A percentile compares a stretch with the other conserved stretches of the same genome.
Conservation (phyloP, 2,329 filamentous ascomycete species). For the Paramyrothecium roridum region DNA sequence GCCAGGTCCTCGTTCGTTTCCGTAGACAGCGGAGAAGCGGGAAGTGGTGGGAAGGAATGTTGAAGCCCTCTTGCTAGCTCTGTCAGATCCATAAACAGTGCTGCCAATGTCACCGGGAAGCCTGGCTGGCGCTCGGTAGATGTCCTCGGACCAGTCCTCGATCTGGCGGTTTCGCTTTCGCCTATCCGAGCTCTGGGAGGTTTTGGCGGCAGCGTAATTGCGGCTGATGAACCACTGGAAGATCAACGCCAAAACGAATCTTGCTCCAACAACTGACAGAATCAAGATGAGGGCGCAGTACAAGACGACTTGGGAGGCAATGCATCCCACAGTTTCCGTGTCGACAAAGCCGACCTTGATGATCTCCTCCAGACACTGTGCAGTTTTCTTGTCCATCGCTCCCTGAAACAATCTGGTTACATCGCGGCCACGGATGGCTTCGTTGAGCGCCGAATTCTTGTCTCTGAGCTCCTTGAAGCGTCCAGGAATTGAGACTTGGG, state of each 20-base stretch:
- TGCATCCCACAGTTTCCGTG: conserved; percentile 94
- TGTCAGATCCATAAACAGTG: conserved; percentile 62
- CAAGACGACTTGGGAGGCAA: conserved; percentile 93
- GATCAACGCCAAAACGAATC: conserved; percentile 82
- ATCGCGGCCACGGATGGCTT: conserved; percentile 74
- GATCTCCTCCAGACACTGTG: conserved; percentile 85
- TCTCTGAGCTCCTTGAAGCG: conserved; percentile 79
- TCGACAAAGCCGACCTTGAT: conserved; percentile 96
- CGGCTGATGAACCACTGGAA: conserved; percentile 97
- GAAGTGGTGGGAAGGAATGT: conserved; percentile 89
- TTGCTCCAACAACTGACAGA: conserved; percentile 78
- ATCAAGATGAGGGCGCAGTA: conserved; percentile 93
- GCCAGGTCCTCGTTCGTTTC: conserved; percentile 58
- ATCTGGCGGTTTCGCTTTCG: conserved; percentile 90
- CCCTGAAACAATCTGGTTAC: conserved; percentile 85
- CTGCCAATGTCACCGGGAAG: conserved; percentile 72
- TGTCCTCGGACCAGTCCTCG: conserved; percentile 96
- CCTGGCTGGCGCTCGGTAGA: conserved; percentile 85
- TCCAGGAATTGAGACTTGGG: conserved; percentile 70
- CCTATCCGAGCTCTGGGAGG: conserved; percentile 75
- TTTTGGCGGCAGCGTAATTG: conserved; percentile 80
- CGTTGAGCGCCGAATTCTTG: conserved; percentile 56
- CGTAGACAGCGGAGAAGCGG: conserved; percentile 88
- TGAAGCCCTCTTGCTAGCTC: conserved; percentile 76
- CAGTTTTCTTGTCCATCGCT: conserved; percentile 73